Base-by-base conservation (phyloP, 345 rosid species). In the Sonneratia caseolaris region DNA sequence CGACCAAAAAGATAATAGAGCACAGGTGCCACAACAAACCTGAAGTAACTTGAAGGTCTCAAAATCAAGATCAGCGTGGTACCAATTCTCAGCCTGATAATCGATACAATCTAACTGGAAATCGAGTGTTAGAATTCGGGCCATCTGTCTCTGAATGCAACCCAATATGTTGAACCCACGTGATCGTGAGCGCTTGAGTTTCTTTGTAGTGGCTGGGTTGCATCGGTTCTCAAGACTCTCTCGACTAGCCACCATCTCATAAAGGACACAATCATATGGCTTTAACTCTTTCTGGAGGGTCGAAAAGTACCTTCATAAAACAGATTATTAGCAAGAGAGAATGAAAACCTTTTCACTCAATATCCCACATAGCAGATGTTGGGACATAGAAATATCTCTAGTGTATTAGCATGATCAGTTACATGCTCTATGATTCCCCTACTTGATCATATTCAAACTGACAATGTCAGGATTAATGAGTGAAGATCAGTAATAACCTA, bases 1-100 rank as follows among this genome's bases (percentile, higher is more conserved):
- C 21, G 35, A 10, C 9, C 35, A 7, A 0, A 36, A n/a, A 48
- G 19, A 16, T 36, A 11, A 47, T 32, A 66, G 24, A 22, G 24
- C 24, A 2, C 37, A 24, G 2, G 57, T 24, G 15, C 16, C 69
- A 68, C 0, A 22, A 69, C 69, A 47, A 77, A 94, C 99, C 99
- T 95, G 99, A 85, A 95, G 99, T 59, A 81, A 81, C 77, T 84
- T 82, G 85, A 92, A 95, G 7, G 99, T 95, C 84, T 92, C 97
- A 51, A 76, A 85, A 73, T 92, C 99, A 49, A 95, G 99, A 88
- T 95, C 99, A 27, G 99, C 99, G 70, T 92, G 97, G 79, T 82
- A 86, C 96, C 97, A 95, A 72, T 90, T 95, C 75, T 84, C 81
- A 71, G 83, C 80, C 27, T 89, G 84, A 70, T 90, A 95, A 82